Evolutionary conservation across 2,329 filamentous ascomycete genomes (phyloP).

Genomic region (Pseudopithomyces maydicus): DNA sequence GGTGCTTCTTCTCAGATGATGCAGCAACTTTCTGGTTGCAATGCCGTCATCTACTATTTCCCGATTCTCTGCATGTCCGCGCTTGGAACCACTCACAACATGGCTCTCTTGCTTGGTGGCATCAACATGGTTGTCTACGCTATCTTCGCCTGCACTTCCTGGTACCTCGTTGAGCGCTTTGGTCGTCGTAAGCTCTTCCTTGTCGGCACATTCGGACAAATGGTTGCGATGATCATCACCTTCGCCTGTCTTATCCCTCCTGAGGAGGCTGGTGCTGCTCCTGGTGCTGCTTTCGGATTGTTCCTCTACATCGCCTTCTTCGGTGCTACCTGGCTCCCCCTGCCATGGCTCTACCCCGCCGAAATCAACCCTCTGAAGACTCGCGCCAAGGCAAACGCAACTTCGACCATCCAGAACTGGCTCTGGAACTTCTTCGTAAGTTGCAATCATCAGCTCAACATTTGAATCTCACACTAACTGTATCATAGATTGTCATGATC

Average conservation of each 20-base stretch:
- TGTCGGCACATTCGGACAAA: slow-evolving; percentile 56
- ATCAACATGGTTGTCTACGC: slow-evolving; percentile 62
- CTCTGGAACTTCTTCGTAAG: slow-evolving; percentile 6
- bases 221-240: slow-evolving; percentile 55
- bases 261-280: not conserved
- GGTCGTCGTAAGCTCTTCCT: slow-evolving; percentile 54
- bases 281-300: slow-evolving; percentile 19
- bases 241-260: slow-evolving; percentile 4
- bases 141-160: slow-evolving; percentile 63
- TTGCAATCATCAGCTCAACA: not conserved
- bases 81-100: slow-evolving; percentile 54
- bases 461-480: not conserved
- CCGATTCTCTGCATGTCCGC: slow-evolving; percentile 54
- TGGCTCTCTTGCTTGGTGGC: slow-evolving; percentile 52
- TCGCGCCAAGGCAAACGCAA: slow-evolving; percentile 10
- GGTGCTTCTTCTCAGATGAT: slow-evolving; percentile 58
- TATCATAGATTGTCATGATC: not conserved
- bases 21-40: slow-evolving; percentile 51
- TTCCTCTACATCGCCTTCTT: slow-evolving; percentile 54
- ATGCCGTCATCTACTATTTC: slow-evolving; percentile 35
- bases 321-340: slow-evolving; percentile 43
- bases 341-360: slow-evolving; percentile 18
- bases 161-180: slow-evolving; percentile 69
- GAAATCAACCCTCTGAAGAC: slow-evolving; percentile 12
- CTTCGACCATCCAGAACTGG: slow-evolving; percentile 6